A percentile compares a stretch with the other conserved stretches of the same genome.
phyloP scores from a whole-genome alignment of 2,329 filamentous ascomycete species.

The Phialophora verrucosa region DNA sequence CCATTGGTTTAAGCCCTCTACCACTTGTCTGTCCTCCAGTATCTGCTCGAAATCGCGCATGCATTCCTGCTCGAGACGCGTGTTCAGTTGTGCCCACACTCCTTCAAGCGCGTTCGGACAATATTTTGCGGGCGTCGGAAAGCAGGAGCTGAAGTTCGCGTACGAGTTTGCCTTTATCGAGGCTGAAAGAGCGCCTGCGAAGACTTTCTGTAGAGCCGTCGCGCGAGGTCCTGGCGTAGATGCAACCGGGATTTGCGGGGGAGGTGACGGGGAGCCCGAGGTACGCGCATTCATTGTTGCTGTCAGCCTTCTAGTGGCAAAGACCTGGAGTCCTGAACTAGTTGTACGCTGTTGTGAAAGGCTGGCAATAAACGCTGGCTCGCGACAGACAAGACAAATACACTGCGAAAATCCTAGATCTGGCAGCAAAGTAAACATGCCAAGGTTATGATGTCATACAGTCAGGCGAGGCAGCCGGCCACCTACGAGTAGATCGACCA shows the following conservation, averaged over 20 bases:
- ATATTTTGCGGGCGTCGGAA: constrained; percentile 65
- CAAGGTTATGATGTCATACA: constrained; percentile 10
- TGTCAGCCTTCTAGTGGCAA: background rate
- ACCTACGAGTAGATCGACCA: background rate
- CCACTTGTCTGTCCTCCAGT: constrained; percentile 60
- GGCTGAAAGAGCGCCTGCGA: constrained; percentile 63
- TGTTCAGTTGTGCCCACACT: constrained; percentile 64
- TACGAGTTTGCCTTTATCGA: constrained; percentile 67
- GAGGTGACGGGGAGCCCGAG: constrained; percentile 56
- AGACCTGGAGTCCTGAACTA: background rate
- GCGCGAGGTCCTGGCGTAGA: constrained; percentile 65
- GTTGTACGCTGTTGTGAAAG: background rate
- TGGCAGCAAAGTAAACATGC: constrained; percentile 17
- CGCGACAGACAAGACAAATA: background rate
- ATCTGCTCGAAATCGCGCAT: constrained; percentile 67
- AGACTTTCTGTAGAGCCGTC: constrained; percentile 64
- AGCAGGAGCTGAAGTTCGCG: constrained; percentile 67
- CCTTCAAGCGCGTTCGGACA: constrained; percentile 62
- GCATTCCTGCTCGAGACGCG: constrained; percentile 63
- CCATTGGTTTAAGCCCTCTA: constrained; percentile 64
- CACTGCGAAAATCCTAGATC: background rate
- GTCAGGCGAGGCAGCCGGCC: background rate
- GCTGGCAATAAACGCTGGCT: background rate
- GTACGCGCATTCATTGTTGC: constrained; percentile 24
- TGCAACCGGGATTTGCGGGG: constrained; percentile 59